A percentile compares a stretch with the other conserved stretches of the same genome.
Evolutionary conservation across 1,284 basidiomycete genomes (phyloP).

Genomic region (Pascua guehoae): DNA sequence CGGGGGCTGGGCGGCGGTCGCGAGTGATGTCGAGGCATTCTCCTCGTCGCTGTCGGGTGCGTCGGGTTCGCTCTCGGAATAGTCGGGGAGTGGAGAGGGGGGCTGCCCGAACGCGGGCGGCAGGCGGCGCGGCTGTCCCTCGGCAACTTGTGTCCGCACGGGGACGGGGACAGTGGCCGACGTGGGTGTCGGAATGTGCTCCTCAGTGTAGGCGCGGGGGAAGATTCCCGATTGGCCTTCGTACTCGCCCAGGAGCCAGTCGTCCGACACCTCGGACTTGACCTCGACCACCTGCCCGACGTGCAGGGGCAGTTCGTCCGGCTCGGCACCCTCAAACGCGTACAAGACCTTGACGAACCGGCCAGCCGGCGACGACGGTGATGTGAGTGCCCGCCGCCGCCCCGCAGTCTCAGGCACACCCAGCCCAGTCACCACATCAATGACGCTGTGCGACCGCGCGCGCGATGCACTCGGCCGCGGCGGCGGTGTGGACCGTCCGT

Average conservation of each 20-base stretch:
- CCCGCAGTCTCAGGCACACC: slow-evolving; percentile 6
- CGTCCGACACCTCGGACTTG: slow-evolving; percentile 69
- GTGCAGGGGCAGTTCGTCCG: slow-evolving; percentile 69
- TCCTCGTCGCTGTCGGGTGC: slow-evolving; percentile 10
- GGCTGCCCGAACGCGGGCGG: slow-evolving; percentile 6
- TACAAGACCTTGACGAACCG: slow-evolving; percentile 61
- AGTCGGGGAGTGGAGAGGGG: not conserved
- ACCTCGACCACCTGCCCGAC: slow-evolving; percentile 69
- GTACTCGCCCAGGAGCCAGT: slow-evolving; percentile 77
- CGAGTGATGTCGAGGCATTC: slow-evolving; percentile 6
- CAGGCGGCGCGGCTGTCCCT: slow-evolving; percentile 9
- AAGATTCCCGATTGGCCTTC: slow-evolving; percentile 69
- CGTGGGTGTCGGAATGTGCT: slow-evolving; percentile 28
- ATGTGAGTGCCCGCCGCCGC: slow-evolving; percentile 33
- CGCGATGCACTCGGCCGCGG: slow-evolving; percentile 9
- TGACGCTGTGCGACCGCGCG: slow-evolving; percentile 12
- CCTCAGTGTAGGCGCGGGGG: slow-evolving; percentile 67
- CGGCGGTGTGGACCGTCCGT: slow-evolving; percentile 37
- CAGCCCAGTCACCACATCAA: slow-evolving; percentile 7
- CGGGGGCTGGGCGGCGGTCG: slow-evolving; percentile 8
- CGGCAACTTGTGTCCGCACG: not conserved
- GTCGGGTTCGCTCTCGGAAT: slow-evolving; percentile 35
- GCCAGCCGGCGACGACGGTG: slow-evolving; percentile 25
- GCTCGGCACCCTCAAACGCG: slow-evolving; percentile 63
- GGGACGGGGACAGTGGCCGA: not conserved